Evolutionary conservation across 352 stramenopile genomes (phyloP).

Genomic region (Globisporangium splendens): DNA sequence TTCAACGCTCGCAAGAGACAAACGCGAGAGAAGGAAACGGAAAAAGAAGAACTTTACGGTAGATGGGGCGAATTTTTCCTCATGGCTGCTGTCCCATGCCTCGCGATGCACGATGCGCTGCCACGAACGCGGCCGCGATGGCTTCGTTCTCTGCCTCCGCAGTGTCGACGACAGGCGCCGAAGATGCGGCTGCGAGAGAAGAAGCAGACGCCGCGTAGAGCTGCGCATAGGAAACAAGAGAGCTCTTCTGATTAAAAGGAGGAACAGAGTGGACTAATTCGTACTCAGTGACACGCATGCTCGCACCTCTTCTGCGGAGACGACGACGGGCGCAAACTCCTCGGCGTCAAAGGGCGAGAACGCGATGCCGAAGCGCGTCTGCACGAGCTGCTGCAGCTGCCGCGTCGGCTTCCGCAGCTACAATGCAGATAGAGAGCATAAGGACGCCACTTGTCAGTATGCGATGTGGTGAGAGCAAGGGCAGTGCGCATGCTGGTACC

Average conservation of each 20-base stretch:
- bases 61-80: too few relatives aligned
- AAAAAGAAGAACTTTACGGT: too few relatives aligned
- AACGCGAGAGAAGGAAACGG: too few relatives aligned
- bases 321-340: conserved; percentile 48
- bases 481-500: conserved; percentile 15
- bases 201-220: conserved; percentile 1
- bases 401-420: conserved; percentile 29
- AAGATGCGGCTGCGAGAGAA: neutral
- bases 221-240: conserved; percentile 1
- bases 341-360: conserved; percentile 16
- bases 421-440: neutral
- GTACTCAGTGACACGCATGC: neutral
- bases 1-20: too few relatives aligned
- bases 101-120: neutral
- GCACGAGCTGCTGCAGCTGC: conserved; percentile 31
- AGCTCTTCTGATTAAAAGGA: neutral
- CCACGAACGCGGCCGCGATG: conserved; percentile 32
- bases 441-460: neutral
- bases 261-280: neutral
- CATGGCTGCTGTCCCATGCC: neutral
- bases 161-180: neutral
- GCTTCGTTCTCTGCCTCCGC: conserved; percentile 21
- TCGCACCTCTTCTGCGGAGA: conserved; percentile 35
- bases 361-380: conserved; percentile 36
- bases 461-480: neutral